Evolutionary conservation across 2,329 filamentous ascomycete species (phyloP), one percentile per base, ranked within the genome.

Genomic region (Cercospora berteroae): DNA sequence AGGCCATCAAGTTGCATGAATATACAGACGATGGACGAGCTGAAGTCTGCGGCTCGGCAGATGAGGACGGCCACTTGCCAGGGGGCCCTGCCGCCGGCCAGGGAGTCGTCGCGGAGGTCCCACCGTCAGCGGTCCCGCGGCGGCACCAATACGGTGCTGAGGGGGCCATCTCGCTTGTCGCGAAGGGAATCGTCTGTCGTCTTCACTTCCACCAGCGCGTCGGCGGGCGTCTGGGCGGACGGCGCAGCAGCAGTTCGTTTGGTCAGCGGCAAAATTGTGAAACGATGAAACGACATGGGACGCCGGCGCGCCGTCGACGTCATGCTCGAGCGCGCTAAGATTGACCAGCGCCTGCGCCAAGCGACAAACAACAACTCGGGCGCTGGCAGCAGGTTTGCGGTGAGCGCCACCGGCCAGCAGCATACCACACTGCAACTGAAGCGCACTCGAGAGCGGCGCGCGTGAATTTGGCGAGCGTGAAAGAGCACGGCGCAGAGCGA

Each of bases 281-380:
- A 39, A 63, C 42, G 60, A 29, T 9, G 8, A 33, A 42, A 42
- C 36, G 36, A 42, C 36, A 42, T 42, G 36, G 36, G 36, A 42
- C 36, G 36, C 36, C 6, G 36, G 36, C 36, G 36, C 39, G 60
- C 60, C 39, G 39, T 62, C 60, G 58, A 57, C 58, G 58, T 44
- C 58, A 60, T 27, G 39, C 44, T 52, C 18, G 60, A 33, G 39
- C 60, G 50, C 42, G 60, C 60, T 52, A 55, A 63, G n/a, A 57
- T 57, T 33, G 60, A 50, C 60, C 60, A 63, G 23, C 16, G 16
- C 13, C 36, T 9, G 39, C 25, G 50, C 25, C 20, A 36, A 36
- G 27, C 60, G 29, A 52, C 60, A 63, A 29, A 33, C 60, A 52
- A 42, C 36, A 42, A 42, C 36, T 42, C 16, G 36, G 36, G 36